Base-by-base conservation (phyloP, 169 alveolate species). In the Plasmodium relictum region DNA sequence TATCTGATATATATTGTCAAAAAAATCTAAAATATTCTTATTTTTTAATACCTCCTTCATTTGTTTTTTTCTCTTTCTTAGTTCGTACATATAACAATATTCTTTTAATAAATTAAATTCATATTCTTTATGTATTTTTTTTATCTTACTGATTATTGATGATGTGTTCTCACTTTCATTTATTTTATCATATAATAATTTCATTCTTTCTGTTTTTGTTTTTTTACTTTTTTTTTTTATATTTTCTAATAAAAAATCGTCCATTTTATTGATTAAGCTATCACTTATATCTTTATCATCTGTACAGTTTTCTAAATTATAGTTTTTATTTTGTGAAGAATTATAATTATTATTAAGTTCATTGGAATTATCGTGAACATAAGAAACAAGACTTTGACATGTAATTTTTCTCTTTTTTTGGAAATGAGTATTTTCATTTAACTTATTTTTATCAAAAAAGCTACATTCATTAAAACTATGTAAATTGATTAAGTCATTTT, bases 11-110 rank as follows among this genome's bases (percentile, higher is more conserved):
- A 78, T 24, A 14, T 42, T 41, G 24, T 52, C 48, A 12, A 78
- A 52, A 12, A 78, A 78, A 26, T 48, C 70, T 12, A 58, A 12
- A 9, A 78, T 12, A 7, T 20, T 63, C 37, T 78, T 78, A 22
- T 59, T 42, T 50, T 78, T 78, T 20, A 48, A 4, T 63, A 78
- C 52, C 24, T 18, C 31, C 48, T 45, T 78, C 42, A 14, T 58
- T 16, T 66, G 16, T 16, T 63, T 48, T n/a, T 48, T 54, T 62
- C 63, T 48, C 6, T 78, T 63, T 58, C 48, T 62, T 37, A 37
- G n/a, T 9, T 65, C 22, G 24, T 48, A 63, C 22, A 78, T 52
- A 16, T 65, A 6, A 52, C 26, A 48, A 50, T 63, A 78, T 42
- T 78, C 89, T 16, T 58, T 24, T 18, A 52, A 20, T 52, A 78